phyloP scores from a whole-genome alignment of 106 monocot genomes.

The Xerophyta viscosa region DNA sequence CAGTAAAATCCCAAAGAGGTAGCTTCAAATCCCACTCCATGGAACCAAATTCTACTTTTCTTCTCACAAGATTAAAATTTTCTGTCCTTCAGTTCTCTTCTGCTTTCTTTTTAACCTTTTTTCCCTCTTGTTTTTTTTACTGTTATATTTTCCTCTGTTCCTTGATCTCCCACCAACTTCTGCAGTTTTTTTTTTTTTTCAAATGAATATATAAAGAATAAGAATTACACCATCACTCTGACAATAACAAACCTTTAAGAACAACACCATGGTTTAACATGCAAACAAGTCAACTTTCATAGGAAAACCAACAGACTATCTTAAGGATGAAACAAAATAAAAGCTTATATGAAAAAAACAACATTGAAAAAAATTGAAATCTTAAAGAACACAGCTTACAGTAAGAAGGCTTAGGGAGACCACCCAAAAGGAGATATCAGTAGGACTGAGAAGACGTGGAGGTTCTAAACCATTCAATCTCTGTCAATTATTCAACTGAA shows the following conservation, averaged over 20 bases:
- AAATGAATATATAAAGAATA: background rate
- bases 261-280: background rate
- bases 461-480: slow-evolving; percentile 27
- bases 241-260: background rate
- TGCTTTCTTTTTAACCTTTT: background rate
- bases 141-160: too few species aligned
- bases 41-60: slow-evolving; percentile 2
- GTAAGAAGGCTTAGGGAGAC: background rate
- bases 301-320: background rate
- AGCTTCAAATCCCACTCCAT: slow-evolving; percentile 79
- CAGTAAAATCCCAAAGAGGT: slow-evolving; percentile 34
- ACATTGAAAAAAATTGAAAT: background rate
- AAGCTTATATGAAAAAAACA: background rate
- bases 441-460: slow-evolving; percentile 6
- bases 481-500: slow-evolving; percentile 23
- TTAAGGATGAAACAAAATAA: too few species aligned
- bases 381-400: background rate
- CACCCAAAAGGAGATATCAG: background rate
- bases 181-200: background rate
- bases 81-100: slow-evolving; percentile 1
- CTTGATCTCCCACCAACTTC: too few species aligned
- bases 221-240: background rate
- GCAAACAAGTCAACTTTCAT: background rate
- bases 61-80: background rate
- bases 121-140: background rate